These are phyloP conservation scores for Linnemannia elongata DNA, from an alignment of 192 early-diverging fungal genomes.

Conservation along the genomic window DNA sequence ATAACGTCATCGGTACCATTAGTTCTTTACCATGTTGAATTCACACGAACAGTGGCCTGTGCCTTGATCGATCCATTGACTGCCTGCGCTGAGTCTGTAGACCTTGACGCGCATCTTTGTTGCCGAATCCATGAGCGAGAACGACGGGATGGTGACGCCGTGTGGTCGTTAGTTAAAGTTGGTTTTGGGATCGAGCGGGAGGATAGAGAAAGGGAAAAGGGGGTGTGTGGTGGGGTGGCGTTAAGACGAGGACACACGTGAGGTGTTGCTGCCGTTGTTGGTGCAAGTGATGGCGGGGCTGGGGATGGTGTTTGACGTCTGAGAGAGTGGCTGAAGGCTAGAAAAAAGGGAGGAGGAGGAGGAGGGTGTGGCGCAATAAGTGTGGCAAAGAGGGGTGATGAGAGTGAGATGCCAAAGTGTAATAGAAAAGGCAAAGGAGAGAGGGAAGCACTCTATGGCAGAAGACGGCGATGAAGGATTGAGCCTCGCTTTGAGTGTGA, in stretches of 20 bases:
- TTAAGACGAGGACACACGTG: background rate
- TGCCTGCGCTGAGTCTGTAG: slow-evolving; percentile 79
- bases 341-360: background rate
- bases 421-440: background rate
- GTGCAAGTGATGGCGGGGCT: background rate
- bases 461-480: no score
- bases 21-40: slow-evolving; percentile 70
- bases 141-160: slow-evolving; percentile 21
- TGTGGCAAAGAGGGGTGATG: background rate
- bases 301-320: background rate
- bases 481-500: no score
- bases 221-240: background rate
- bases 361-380: background rate
- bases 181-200: background rate
- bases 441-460: no score
- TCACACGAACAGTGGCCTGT: slow-evolving; percentile 84
- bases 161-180: background rate
- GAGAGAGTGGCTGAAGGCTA: background rate
- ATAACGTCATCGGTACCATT: background rate
- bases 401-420: background rate
- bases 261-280: background rate
- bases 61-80: slow-evolving; percentile 87
- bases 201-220: background rate
- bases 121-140: slow-evolving; percentile 35
- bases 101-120: slow-evolving; percentile 82